Percentiles rank a stretch among this genome's conserved stretches.
phyloP scores from a whole-genome alignment of 2,329 filamentous ascomycete genomes.

The Sarocladium strictum region DNA sequence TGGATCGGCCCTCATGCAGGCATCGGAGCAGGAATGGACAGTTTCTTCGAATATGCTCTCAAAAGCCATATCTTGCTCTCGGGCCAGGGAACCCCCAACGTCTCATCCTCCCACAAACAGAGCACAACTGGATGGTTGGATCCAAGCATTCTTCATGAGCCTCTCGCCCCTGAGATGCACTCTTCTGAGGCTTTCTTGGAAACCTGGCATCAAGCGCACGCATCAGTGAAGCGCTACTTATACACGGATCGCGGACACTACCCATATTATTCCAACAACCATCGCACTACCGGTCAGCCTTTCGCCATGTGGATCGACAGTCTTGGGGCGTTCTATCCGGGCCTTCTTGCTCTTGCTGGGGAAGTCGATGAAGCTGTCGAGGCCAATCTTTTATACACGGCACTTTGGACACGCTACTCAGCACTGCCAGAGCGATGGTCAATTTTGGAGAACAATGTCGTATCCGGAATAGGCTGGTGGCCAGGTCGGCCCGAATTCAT shows the following conservation, averaged over 20 bases:
- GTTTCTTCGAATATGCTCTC: slow-evolving; percentile 96
- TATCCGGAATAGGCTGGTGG: slow-evolving; percentile 89
- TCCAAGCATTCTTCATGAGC: slow-evolving; percentile 56
- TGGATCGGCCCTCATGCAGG: slow-evolving; percentile 90
- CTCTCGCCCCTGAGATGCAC: slow-evolving; percentile 58
- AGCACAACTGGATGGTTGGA: slow-evolving; percentile 47
- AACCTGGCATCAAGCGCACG: slow-evolving; percentile 80
- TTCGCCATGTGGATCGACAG: slow-evolving; percentile 95
- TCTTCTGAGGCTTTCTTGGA: slow-evolving; percentile 72
- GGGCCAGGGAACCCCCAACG: slow-evolving; percentile 57
- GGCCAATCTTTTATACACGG: slow-evolving; percentile 84
- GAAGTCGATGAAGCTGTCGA: slow-evolving; percentile 88
- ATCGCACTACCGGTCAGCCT: slow-evolving; percentile 80
- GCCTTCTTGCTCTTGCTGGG: slow-evolving; percentile 77
- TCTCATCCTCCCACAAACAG: slow-evolving; percentile 31
- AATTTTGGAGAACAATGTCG: slow-evolving; percentile 73
- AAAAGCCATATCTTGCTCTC: slow-evolving; percentile 91
- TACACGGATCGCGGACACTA: slow-evolving; percentile 72
- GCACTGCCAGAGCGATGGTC: slow-evolving; percentile 94
- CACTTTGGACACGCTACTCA: slow-evolving; percentile 91
- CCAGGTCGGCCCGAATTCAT: slow-evolving; percentile 93
- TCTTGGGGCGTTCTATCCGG: slow-evolving; percentile 90
- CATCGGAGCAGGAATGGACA: slow-evolving; percentile 93
- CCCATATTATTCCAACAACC: slow-evolving; percentile 88
- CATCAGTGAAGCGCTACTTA: slow-evolving; percentile 84